A percentile compares a stretch with the other conserved stretches of the same genome.
These are phyloP conservation scores for Cardiospermum halicacabum DNA, from an alignment of 345 rosid species.

Conservation along the genomic window DNA sequence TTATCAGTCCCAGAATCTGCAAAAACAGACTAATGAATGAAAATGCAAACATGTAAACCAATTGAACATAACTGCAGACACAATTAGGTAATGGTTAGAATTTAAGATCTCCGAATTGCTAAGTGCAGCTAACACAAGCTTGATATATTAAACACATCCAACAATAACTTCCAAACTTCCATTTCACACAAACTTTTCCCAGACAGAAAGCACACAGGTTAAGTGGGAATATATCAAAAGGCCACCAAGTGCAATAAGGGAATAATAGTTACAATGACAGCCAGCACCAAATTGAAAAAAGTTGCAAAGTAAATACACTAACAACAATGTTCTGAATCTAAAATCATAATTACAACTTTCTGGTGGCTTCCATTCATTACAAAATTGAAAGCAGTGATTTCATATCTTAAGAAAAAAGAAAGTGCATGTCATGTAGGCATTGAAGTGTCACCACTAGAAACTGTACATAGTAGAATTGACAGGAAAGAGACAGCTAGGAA, in stretches of 20 bases:
- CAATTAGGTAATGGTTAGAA: slow-evolving; percentile 3
- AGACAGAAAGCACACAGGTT: background rate
- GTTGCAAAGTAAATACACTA: background rate
- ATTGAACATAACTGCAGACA: background rate
- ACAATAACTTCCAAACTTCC: background rate
- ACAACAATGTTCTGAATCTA: too few relatives aligned
- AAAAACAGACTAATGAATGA: slow-evolving; percentile 12
- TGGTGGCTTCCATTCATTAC: background rate
- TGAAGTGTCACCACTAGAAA: background rate
- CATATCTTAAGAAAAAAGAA: background rate
- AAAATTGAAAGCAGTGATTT: background rate
- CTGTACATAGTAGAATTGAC: background rate
- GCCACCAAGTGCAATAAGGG: background rate
- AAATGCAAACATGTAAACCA: background rate
- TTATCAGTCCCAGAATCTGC: slow-evolving; percentile 62
- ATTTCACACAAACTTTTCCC: background rate
- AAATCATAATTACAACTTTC: too few relatives aligned
- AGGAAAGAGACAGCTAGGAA: background rate
- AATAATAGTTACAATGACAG: background rate
- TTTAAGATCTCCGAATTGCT: background rate
- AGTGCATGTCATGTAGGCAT: background rate
- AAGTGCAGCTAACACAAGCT: slow-evolving; percentile 1
- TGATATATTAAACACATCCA: slow-evolving; percentile 1
- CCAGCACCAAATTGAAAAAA: background rate
- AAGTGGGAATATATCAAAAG: background rate